Conservation (phyloP, 1,284 basidiomycete species). For the Moniliophthora roreri region DNA sequence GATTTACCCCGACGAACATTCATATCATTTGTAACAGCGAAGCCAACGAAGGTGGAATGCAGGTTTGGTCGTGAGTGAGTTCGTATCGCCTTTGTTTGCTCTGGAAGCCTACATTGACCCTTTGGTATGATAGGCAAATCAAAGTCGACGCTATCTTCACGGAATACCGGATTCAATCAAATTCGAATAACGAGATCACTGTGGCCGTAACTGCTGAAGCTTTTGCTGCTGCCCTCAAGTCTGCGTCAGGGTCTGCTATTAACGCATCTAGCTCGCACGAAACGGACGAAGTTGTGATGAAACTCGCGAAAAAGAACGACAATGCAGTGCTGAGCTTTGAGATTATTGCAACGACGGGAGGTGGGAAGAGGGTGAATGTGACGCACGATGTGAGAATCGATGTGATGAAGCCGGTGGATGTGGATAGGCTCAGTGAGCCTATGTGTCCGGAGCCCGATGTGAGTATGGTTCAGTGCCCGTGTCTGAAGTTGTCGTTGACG, state of each 20-base stretch:
- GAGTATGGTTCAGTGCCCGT: conserved; percentile 23
- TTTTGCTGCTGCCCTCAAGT: conserved; percentile 71
- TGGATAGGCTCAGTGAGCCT: conserved; percentile 76
- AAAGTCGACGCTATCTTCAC: conserved; percentile 76
- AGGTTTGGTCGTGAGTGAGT: conserved; percentile 88
- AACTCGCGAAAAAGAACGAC: conserved; percentile 81
- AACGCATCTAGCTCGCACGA: conserved; percentile 9
- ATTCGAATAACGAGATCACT: conserved; percentile 82
- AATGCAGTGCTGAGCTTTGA: conserved; percentile 76
- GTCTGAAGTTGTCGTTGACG: conserved; percentile 1
- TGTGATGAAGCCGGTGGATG: conserved; percentile 73
- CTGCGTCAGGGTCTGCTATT: conserved; percentile 33
- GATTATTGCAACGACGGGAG: conserved; percentile 56
- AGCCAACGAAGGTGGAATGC: conserved; percentile 80
- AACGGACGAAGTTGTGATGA: conserved; percentile 54
- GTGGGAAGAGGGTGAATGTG: conserved; percentile 56
- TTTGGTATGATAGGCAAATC: conserved; percentile 42
- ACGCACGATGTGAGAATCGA: conserved; percentile 77
- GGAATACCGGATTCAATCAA: conserved; percentile 86
- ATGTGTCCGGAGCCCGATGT: conserved; percentile 89
- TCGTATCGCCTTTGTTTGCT: not conserved
- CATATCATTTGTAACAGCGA: conserved; percentile 84
- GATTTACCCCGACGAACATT: conserved; percentile 74
- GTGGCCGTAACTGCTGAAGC: conserved; percentile 73
- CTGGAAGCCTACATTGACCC: not conserved